Evolutionary conservation across 257 asterid species (phyloP).

Genomic region (Paraleonurus japonicus): DNA sequence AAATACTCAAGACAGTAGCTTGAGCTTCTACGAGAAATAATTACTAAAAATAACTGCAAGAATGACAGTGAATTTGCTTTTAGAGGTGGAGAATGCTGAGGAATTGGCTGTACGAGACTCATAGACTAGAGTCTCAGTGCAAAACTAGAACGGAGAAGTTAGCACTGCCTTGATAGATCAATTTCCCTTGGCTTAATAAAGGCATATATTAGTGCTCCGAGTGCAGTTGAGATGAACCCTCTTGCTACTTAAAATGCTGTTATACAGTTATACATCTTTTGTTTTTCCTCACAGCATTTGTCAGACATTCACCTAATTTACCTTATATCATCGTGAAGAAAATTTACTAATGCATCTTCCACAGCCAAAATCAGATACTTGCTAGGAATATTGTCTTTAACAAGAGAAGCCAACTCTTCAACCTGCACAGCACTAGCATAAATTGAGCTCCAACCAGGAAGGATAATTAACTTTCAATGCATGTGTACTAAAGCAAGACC

Average conservation of each 20-base stretch:
- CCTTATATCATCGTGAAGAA: conserved; percentile 74
- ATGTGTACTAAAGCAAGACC: not conserved
- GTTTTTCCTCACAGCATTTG: not conserved
- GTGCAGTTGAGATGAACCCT: not conserved
- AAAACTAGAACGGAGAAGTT: not conserved
- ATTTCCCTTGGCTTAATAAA: not conserved
- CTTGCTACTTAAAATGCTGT: conserved; percentile 7
- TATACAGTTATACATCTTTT: not conserved
- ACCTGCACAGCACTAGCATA: conserved; percentile 49
- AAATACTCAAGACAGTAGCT: conserved; percentile 11
- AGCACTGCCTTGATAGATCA: not conserved
- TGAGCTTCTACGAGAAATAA: conserved; percentile 14
- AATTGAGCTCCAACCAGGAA: conserved; percentile 11
- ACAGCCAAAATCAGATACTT: conserved; percentile 81
- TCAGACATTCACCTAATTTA: conserved; percentile 34
- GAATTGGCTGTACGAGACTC: not conserved
- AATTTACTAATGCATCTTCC: conserved; percentile 67
- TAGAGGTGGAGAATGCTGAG: not conserved
- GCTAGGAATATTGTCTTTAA: conserved; percentile 77
- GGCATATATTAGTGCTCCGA: not conserved
- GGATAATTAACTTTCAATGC: not conserved
- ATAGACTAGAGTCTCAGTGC: not conserved
- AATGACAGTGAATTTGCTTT: not conserved
- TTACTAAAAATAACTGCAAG: not conserved
- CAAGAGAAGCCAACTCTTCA: conserved; percentile 87